Conservation (phyloP, 306 rosid species). For the Echinosophora koreensis region DNA sequence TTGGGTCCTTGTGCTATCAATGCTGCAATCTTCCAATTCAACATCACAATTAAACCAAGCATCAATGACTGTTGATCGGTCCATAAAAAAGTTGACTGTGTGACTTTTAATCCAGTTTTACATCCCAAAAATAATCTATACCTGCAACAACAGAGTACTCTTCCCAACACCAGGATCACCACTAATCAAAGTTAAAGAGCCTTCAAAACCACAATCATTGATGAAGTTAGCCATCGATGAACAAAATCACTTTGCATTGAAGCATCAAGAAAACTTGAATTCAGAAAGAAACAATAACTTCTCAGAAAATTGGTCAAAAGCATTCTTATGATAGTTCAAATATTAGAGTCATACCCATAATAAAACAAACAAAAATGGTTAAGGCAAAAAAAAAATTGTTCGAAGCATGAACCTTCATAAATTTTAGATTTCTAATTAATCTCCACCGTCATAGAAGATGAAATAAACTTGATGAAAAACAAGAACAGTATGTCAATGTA, state of each 20-base stretch:
- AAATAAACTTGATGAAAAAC: conserved; percentile 16
- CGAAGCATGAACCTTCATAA: background rate
- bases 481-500: background rate
- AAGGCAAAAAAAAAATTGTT: background rate
- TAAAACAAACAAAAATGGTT: conserved; percentile 27
- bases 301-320: conserved; percentile 18
- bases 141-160: conserved; percentile 97
- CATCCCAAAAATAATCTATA: conserved; percentile 42
- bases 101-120: conserved; percentile 23
- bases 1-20: conserved; percentile 66
- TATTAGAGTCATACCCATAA: conserved; percentile 17
- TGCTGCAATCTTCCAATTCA: conserved; percentile 75
- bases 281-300: background rate
- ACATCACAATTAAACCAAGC: conserved; percentile 34
- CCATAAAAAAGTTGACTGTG: conserved; percentile 17
- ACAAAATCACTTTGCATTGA: conserved; percentile 8
- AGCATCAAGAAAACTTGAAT: conserved; percentile 36
- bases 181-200: conserved; percentile 85
- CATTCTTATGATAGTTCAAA: conserved; percentile 29
- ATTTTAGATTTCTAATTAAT: background rate
- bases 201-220: conserved; percentile 60
- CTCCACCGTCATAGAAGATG: conserved; percentile 16
- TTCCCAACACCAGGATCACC: conserved; percentile 99
- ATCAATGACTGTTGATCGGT: conserved; percentile 12
- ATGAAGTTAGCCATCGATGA: conserved; percentile 35